Base-by-base conservation (phyloP, 1,139 yeast species). In the Diutina catenulata region DNA sequence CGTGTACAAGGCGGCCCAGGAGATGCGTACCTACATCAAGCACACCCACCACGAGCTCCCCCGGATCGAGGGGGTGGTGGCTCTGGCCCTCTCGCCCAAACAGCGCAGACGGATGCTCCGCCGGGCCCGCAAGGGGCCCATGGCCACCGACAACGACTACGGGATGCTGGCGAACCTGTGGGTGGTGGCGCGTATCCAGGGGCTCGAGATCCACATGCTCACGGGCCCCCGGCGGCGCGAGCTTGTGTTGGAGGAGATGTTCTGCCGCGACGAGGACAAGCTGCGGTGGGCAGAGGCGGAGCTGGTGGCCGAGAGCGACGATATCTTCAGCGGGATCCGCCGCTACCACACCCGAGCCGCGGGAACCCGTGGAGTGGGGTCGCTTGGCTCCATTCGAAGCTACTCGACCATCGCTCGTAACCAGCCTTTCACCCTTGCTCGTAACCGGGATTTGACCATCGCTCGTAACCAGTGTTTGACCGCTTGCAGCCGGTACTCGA, bases 131-230 rank as follows among this genome's bases (percentile, higher is more conserved):
- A 71, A 64, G 53, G 67, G 74, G 2, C 75, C 76, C 7, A 55
- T 66, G 21, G 70, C 76, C 14, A 69, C 80, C 3, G 74, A 74
- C 44, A 73, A 71, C 42, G 62, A 61, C 38, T 76, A 71, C 49
- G 83, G 83, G 2, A 62, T 65, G 13, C 50, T 65, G 2, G 66
- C 79, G 7, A 81, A 80, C 46, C 69, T 79, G 24, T 88, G 97
- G 97, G 75, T 84, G 19, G 75, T 84, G 70, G 64, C 87, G 39
- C 86, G 83, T 47, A 70, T 84, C 29, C 81, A 78, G 44, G 74
- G 75, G 20, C 66, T 84, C 3, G 70, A 68, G 41, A 68, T 87
- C 28, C 94, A 88, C 55, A 59, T 88, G 35, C 58, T 88, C 49
- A 83, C 95, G 0, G 63, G 68, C 9, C 76, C 74, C 28, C 72